Evolutionary conservation across 257 asterid species (phyloP), one percentile per base, ranked within the genome.

Genomic region (Solanum paucissectum): DNA sequence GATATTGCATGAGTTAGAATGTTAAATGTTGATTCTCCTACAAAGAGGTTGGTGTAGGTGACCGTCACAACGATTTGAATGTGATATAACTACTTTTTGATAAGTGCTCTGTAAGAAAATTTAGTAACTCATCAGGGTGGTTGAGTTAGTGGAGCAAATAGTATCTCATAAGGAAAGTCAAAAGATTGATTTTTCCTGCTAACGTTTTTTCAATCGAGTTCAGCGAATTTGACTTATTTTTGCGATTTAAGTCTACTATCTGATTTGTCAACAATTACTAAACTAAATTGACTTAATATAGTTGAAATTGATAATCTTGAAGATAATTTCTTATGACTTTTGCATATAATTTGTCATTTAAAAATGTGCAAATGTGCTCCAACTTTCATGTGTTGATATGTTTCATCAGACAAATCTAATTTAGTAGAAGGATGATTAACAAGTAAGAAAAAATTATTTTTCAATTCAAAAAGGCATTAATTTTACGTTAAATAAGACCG

Each of bases 181-280:
- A 5, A 12, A 12, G 2, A 25, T 25, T 5, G 18, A 11, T 64
- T 64, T 11, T 5, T 25, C 2, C 0, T 5, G 3, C 0, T 2
- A 9, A 9, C 1, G 7, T 3, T 16, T 64, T 64, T 25, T n/a
- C 1, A 64, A 5, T 64, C 18, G 4, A 64, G 33, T 1, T 62
- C 34, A 11, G 10, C 32, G 1, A 9, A n/a, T 10, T 23, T 7
- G 16, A 23, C 16, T 62, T 62, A 27, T 25, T 0, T 64, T 5
- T 25, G 8, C 9, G 7, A 25, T 64, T 64, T 11, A 25, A 0
- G 25, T 25, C 34, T 64, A 4, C 4, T n/a, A 64, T 64, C 4
- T n/a, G 16, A 25, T 64, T 55, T 64, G 72, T 11, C 8, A 64
- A 16, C 32, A 10, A 64, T 6, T 60, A 9, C 6, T 60, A n/a